These are phyloP conservation scores for Pichia kluyveri DNA, from an alignment of 805 yeast species.

Conservation along the genomic window DNA sequence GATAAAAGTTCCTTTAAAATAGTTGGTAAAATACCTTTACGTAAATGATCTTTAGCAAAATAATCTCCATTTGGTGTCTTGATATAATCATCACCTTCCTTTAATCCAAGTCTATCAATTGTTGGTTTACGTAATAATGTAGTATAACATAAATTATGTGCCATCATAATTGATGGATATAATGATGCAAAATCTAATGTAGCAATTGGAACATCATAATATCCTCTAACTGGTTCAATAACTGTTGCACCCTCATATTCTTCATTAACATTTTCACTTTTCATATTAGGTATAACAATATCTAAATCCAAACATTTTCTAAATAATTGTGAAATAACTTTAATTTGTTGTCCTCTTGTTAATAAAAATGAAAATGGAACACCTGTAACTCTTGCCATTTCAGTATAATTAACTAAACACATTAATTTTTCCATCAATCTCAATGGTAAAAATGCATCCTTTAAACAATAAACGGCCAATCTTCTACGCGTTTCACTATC, in stretches of 20 bases:
- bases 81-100: slow-evolving; percentile 70
- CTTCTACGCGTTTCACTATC: slow-evolving; percentile 87
- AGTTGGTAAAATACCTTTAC: slow-evolving; percentile 87
- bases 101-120: slow-evolving; percentile 52
- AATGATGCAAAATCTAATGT: slow-evolving; percentile 95
- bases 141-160: slow-evolving; percentile 94
- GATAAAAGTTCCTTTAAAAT: slow-evolving; percentile 79
- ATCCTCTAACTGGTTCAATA: slow-evolving; percentile 92
- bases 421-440: slow-evolving; percentile 84
- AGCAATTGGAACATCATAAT: slow-evolving; percentile 94
- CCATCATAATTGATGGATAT: slow-evolving; percentile 99
- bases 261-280: slow-evolving; percentile 70
- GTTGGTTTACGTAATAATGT: slow-evolving; percentile 67
- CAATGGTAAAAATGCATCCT: slow-evolving; percentile 90
- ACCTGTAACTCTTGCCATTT: slow-evolving; percentile 99
- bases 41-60: slow-evolving; percentile 59
- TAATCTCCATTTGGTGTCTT: slow-evolving; percentile 87
- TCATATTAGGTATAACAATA: slow-evolving; percentile 85
- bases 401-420: slow-evolving; percentile 95
- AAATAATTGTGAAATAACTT: slow-evolving; percentile 90
- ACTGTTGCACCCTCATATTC: slow-evolving; percentile 99
- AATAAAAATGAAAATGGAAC: slow-evolving; percentile 89
- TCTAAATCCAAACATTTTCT: slow-evolving; percentile 84
- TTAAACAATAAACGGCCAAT: slow-evolving; percentile 92
- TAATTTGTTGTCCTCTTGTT: slow-evolving; percentile 94